Percentiles rank a stretch among this genome's conserved stretches.
These are phyloP conservation scores for Hanseniaspora vineae DNA, from an alignment of 805 yeast species.

Conservation along the genomic window DNA sequence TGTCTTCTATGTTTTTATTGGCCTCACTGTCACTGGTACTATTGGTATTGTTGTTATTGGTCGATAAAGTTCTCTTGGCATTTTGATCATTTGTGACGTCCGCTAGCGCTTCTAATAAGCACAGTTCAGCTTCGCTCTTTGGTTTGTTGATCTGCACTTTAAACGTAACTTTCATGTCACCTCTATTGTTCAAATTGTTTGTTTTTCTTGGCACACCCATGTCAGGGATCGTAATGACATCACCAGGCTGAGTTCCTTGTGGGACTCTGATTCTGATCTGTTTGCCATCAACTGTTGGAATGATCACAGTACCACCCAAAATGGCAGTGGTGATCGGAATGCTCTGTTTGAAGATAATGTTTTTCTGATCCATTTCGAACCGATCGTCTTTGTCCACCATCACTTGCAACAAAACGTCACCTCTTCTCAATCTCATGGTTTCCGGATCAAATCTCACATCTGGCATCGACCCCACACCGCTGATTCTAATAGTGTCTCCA, in stretches of 20 bases:
- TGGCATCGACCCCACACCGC: slow-evolving; percentile 89
- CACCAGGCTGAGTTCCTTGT: slow-evolving; percentile 72
- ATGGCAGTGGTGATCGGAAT: slow-evolving; percentile 95
- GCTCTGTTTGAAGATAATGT: slow-evolving; percentile 50
- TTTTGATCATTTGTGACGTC: slow-evolving; percentile 71
- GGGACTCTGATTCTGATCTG: slow-evolving; percentile 67
- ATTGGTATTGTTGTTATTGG: neutral
- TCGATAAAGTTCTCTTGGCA: slow-evolving; percentile 47
- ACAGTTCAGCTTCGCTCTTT: slow-evolving; percentile 70
- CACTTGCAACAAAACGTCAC: slow-evolving; percentile 78
- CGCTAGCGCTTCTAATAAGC: slow-evolving; percentile 86
- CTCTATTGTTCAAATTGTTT: slow-evolving; percentile 38
- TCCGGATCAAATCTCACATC: slow-evolving; percentile 53
- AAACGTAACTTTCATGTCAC: slow-evolving; percentile 66
- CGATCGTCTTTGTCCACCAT: slow-evolving; percentile 61
- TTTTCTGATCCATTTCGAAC: slow-evolving; percentile 54
- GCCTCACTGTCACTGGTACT: neutral
- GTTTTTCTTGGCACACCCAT: slow-evolving; percentile 70
- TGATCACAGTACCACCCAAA: slow-evolving; percentile 76
- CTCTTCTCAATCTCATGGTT: slow-evolving; percentile 56
- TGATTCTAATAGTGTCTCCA: slow-evolving; percentile 72
- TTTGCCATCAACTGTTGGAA: slow-evolving; percentile 84
- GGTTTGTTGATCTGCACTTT: slow-evolving; percentile 65
- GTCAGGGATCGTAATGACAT: slow-evolving; percentile 61
- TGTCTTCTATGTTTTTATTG: slow-evolving; percentile 1